Percentiles rank a stretch among this genome's conserved stretches.
Evolutionary conservation across 2,329 filamentous ascomycete genomes (phyloP).

Genomic region (Ustulina deusta): DNA sequence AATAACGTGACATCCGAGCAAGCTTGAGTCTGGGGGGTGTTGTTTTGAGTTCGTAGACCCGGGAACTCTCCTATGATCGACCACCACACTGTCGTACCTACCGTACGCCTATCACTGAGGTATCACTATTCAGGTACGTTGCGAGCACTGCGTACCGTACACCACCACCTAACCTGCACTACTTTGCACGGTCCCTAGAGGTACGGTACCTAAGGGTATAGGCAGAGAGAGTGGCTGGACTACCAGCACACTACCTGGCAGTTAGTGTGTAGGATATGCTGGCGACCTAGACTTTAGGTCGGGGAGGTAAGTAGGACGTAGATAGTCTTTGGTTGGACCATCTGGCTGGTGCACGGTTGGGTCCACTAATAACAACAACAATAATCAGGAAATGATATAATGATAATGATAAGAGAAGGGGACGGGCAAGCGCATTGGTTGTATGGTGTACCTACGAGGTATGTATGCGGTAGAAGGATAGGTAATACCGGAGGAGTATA

Average conservation of each 20-base stretch:
- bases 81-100: conserved; percentile 5
- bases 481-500: neutral
- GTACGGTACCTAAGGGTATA: too few relatives aligned
- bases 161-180: too few relatives aligned
- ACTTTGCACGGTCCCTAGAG: too few relatives aligned
- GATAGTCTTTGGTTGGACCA: neutral
- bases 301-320: neutral
- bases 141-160: neutral
- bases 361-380: neutral
- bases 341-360: conserved; percentile 11
- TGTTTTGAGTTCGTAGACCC: conserved; percentile 29
- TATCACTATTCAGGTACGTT: neutral
- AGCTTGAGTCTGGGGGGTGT: conserved; percentile 37
- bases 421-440: neutral
- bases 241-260: neutral
- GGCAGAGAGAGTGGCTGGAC: too few relatives aligned
- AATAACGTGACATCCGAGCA: conserved; percentile 39
- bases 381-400: neutral
- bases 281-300: too few relatives aligned
- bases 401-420: neutral
- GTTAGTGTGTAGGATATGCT: neutral
- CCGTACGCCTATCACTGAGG: neutral
- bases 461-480: neutral
- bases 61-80: conserved; percentile 1
- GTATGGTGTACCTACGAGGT: neutral